These are phyloP conservation scores for Myxozyma lipomycoides DNA, from an alignment of 805 yeast genomes.

Conservation along the genomic window DNA sequence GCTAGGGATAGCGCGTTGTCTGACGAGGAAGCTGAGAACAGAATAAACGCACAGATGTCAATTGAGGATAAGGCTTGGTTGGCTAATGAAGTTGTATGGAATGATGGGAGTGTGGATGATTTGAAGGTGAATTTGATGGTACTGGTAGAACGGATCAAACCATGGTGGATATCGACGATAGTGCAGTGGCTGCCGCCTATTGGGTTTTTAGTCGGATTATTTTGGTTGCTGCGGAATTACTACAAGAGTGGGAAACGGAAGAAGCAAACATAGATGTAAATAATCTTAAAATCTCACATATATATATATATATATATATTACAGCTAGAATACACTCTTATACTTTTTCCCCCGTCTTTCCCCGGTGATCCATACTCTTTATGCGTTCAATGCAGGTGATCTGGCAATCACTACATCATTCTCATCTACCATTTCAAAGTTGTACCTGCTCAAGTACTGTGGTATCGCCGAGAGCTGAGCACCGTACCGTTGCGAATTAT, in stretches of 20 bases:
- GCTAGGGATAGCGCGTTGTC: conserved; percentile 64
- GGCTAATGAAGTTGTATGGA: conserved; percentile 68
- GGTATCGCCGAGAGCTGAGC: conserved; percentile 39
- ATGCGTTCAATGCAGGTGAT: conserved; percentile 21
- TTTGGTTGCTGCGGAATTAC: conserved; percentile 4
- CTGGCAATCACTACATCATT: conserved; percentile 30
- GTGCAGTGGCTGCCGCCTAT: conserved; percentile 39
- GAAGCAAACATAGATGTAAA: conserved; percentile 2
- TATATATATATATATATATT: background rate
- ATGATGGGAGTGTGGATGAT: conserved; percentile 47
- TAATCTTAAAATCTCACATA: too few relatives aligned
- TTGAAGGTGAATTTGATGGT: conserved; percentile 5
- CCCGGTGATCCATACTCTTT: too few relatives aligned
- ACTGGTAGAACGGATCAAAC: conserved; percentile 1
- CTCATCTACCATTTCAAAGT: conserved; percentile 34
- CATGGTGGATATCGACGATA: conserved; percentile 25
- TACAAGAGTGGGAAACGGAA: background rate
- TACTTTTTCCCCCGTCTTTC: background rate
- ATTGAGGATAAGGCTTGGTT: conserved; percentile 51
- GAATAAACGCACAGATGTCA: conserved; percentile 76
- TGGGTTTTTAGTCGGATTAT: conserved; percentile 32
- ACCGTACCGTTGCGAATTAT: conserved; percentile 35
- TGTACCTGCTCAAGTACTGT: conserved; percentile 37
- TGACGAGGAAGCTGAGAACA: conserved; percentile 59
- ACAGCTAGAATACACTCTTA: background rate